Evolutionary conservation across 2,329 filamentous ascomycete genomes (phyloP).

Genomic region (Leptographium radiaticola): DNA sequence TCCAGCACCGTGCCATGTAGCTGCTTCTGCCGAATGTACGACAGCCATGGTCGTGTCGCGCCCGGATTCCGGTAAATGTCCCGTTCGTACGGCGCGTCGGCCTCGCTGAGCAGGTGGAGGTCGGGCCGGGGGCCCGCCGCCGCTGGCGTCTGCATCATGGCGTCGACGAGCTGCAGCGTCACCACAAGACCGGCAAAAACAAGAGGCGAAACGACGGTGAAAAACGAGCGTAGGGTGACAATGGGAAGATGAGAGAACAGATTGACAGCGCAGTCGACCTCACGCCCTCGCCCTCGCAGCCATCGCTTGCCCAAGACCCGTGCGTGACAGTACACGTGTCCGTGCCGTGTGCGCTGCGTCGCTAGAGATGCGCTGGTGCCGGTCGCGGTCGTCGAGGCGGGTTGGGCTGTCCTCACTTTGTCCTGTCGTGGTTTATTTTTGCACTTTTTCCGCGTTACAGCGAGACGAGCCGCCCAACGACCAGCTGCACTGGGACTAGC

Average conservation of each 20-base stretch:
- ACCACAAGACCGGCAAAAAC: neutral
- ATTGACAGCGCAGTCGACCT: slow-evolving; percentile 6
- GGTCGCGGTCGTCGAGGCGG: neutral
- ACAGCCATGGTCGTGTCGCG: slow-evolving; percentile 86
- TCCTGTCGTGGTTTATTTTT: neutral
- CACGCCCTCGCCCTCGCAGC: slow-evolving; percentile 10
- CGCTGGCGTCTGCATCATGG: neutral
- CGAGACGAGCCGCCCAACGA: neutral
- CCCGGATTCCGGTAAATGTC: slow-evolving; percentile 78
- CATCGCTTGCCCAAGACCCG: slow-evolving; percentile 5
- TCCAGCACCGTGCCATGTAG: slow-evolving; percentile 76
- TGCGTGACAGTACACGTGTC: neutral
- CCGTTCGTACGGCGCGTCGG: slow-evolving; percentile 93
- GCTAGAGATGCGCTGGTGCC: neutral
- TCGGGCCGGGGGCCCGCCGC: slow-evolving; percentile 1
- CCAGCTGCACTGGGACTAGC: neutral
- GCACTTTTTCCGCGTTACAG: neutral
- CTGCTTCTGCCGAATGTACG: slow-evolving; percentile 83
- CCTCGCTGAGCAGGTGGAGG: slow-evolving; percentile 36
- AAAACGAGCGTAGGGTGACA: neutral
- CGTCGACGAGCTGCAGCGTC: neutral
- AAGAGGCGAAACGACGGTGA: neutral
- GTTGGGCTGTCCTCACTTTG: neutral
- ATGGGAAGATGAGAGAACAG: neutral
- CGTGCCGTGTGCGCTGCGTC: neutral